Evolutionary conservation across 163 green algal species (phyloP), one percentile per base, ranked within the genome.

Genomic region (Smithsoniella earleae): DNA sequence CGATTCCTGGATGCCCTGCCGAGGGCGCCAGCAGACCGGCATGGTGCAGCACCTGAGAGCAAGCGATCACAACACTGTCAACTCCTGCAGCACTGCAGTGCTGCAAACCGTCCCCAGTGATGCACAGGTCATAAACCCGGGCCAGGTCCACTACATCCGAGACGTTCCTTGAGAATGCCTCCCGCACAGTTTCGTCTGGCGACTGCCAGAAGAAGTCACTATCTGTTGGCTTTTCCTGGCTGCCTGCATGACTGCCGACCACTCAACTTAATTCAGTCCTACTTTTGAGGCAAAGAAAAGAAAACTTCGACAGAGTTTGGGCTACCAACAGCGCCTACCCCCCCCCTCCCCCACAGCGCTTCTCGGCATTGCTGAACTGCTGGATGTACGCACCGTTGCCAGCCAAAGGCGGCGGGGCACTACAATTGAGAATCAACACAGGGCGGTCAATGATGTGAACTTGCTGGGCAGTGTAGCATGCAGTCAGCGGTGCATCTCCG

Each of bases 401-500:
- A 31, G 10, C 22, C 30, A 10, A 8, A 13, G 55, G 3, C 6
- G 52, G 52, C n/a, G 13, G 52, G 52, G 6, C 3, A 31, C 13
- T 3, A 34, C 55, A 66, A 13, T 66, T 31, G 20, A 89, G 77
- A 46, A 89, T 77, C 64, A 89, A 62, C 73, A 88, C 80, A 2
- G 73, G 65, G 31, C 81, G 77, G 8, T 79, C 82, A 3, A 92
- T 81, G 44, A 96, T 89, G 74, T 95, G 77, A 52, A 92, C 79
- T 74, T 83, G 73, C 10, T 38, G 44, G 3, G 93, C 93, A 8
- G 88, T 89, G 78, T 96, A 90, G 80, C 88, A 96, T 2, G 93
- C 93, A 2, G 93, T 97, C 27, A 98, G 85, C 2, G 93, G 84
- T 18, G 93, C 88, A 73, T 98, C 93, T 3, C 93, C 93, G 3